A percentile compares a stretch with the other conserved stretches of the same genome.
Conservation (phyloP, 177 flowering plant species). For the Tripterygium wilfordii region DNA sequence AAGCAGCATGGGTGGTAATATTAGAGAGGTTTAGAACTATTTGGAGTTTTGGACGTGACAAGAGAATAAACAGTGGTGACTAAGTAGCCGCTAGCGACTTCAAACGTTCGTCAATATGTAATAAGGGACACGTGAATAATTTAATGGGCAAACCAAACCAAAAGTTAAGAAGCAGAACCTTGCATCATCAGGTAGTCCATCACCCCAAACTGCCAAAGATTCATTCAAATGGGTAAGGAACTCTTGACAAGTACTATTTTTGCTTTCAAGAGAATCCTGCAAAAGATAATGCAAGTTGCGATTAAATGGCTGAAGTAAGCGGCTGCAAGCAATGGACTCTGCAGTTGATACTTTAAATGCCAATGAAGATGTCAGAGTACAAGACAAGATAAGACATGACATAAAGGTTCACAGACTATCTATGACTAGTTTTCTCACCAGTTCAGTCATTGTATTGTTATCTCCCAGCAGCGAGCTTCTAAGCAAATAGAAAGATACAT, state of each 20-base stretch:
- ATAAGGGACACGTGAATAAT: background rate
- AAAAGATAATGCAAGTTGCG: conserved; percentile 7
- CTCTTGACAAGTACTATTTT: conserved; percentile 54
- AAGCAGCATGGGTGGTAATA: too few relatives aligned
- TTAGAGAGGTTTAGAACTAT: too few relatives aligned
- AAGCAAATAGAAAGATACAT: conserved; percentile 62
- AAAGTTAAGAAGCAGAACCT: too few relatives aligned
- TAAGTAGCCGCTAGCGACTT: too few relatives aligned
- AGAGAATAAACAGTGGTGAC: too few relatives aligned
- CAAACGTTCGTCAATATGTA: too few relatives aligned
- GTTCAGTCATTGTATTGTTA: conserved; percentile 35
- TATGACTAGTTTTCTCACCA: conserved; percentile 37
- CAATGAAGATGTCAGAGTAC: background rate
- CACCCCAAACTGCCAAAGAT: conserved; percentile 69
- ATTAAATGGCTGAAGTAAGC: too few relatives aligned
- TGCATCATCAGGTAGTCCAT: conserved; percentile 57
- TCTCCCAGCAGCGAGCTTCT: conserved; percentile 62
- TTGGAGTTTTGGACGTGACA: too few relatives aligned
- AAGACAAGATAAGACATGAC: background rate
- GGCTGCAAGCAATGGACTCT: background rate
- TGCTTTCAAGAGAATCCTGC: conserved; percentile 75
- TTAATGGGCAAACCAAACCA: too few relatives aligned
- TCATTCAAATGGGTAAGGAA: conserved; percentile 61
- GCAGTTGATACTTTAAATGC: background rate
- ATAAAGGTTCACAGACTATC: too few relatives aligned